These are phyloP conservation scores for Mycena crocata DNA, from an alignment of 768 basidiomycete genomes.

Conservation along the genomic window DNA sequence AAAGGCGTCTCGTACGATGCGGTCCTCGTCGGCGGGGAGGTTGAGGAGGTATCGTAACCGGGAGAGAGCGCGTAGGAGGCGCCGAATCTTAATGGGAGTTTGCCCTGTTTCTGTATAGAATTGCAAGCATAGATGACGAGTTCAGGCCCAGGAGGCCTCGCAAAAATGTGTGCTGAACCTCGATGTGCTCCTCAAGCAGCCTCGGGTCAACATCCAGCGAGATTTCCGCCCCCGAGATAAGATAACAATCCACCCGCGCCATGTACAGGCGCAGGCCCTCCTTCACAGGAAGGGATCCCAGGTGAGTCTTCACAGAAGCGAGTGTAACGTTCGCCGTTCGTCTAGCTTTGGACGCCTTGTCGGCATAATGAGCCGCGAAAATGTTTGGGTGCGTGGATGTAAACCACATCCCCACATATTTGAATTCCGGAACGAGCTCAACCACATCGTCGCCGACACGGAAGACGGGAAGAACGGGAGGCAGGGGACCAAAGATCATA, in stretches of 20 bases:
- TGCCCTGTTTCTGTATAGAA: slow-evolving; percentile 24
- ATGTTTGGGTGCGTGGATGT: not conserved
- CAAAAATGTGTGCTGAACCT: slow-evolving; percentile 14
- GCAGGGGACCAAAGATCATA: slow-evolving; percentile 6
- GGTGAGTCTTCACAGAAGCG: not conserved
- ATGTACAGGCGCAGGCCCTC: slow-evolving; percentile 1
- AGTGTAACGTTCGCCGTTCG: not conserved
- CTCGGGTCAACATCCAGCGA: not conserved
- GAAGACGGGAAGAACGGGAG: not conserved
- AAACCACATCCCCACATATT: not conserved
- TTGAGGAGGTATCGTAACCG: not conserved
- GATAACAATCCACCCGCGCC: slow-evolving; percentile 14
- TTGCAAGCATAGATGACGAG: slow-evolving; percentile 1
- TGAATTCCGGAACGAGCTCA: not conserved
- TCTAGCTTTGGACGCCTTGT: slow-evolving; percentile 11
- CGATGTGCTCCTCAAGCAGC: slow-evolving; percentile 1
- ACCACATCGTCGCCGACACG: not conserved
- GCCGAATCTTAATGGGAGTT: slow-evolving; percentile 1
- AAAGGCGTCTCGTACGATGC: not conserved
- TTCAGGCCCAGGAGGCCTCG: slow-evolving; percentile 19
- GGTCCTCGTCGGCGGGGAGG: not conserved
- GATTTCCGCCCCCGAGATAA: slow-evolving; percentile 21
- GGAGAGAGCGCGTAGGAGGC: slow-evolving; percentile 2
- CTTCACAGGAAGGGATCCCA: not conserved
- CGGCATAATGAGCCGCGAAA: not conserved